Conservation (phyloP, 495 filamentous ascomycete species). For the Oidiodendron maius region DNA sequence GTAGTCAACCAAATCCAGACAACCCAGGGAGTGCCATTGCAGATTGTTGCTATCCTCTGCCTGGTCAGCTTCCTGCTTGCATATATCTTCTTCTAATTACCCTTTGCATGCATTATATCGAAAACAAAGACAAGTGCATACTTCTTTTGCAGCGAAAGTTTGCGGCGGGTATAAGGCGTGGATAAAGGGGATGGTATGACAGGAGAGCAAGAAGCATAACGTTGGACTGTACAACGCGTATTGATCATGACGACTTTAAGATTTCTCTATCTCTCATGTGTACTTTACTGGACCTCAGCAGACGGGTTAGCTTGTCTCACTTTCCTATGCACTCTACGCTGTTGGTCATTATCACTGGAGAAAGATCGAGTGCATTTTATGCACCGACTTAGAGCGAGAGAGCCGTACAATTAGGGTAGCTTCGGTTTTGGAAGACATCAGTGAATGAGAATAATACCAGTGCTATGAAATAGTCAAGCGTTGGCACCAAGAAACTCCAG, state of each 20-base stretch:
- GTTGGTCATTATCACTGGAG: too few relatives aligned
- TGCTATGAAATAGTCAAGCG: too few relatives aligned
- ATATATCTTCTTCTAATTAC: slow-evolving; percentile 81
- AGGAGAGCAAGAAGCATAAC: neutral
- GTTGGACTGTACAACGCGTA: neutral
- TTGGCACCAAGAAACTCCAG: too few relatives aligned
- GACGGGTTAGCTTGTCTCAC: neutral
- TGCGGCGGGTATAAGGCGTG: neutral
- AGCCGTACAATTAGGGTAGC: neutral
- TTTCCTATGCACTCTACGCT: neutral
- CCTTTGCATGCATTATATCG: neutral
- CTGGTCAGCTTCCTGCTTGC: slow-evolving; percentile 87
- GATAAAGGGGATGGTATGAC: neutral
- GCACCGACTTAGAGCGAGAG: too few relatives aligned
- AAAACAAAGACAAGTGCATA: too few relatives aligned
- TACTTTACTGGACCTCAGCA: slow-evolving; percentile 12
- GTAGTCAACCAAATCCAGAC: slow-evolving; percentile 51
- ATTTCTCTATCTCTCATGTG: slow-evolving; percentile 8
- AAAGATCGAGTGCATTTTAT: too few relatives aligned
- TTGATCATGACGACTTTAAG: slow-evolving; percentile 5
- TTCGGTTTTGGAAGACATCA: neutral
- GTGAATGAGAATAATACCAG: neutral
- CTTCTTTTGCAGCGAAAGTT: neutral
- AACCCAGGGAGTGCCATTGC: slow-evolving; percentile 59
- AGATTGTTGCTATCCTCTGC: slow-evolving; percentile 77